Conservation (phyloP, 2,329 filamentous ascomycete species). For the Amesomyces nigricolor region DNA sequence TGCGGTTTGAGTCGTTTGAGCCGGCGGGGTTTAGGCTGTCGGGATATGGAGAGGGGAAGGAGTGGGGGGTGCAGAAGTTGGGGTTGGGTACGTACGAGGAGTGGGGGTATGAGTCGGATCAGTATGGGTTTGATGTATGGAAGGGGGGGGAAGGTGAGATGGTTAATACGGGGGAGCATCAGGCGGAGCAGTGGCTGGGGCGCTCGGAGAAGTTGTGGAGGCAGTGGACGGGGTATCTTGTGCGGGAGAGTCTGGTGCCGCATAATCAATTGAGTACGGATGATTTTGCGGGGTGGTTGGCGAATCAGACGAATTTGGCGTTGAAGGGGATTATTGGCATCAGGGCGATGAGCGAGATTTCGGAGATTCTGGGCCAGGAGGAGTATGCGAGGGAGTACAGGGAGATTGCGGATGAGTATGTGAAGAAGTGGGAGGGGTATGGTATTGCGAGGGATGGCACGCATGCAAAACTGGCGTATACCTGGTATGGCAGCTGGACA, state of each 20-base stretch:
- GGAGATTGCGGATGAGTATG: conserved; percentile 59
- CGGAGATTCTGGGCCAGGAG: conserved; percentile 50
- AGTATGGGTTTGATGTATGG: conserved; percentile 26
- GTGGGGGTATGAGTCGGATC: conserved; percentile 22
- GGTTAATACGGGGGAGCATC: too few relatives aligned
- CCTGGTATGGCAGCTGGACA: conserved; percentile 79
- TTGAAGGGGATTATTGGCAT: conserved; percentile 76
- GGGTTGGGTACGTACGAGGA: neutral
- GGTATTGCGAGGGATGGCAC: conserved; percentile 65
- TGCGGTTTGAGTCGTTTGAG: conserved; percentile 56
- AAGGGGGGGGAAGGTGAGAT: neutral
- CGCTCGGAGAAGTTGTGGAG: conserved; percentile 59
- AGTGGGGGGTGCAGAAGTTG: too few relatives aligned
- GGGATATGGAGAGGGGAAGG: conserved; percentile 34
- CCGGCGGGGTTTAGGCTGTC: conserved; percentile 47
- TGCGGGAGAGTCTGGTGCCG: conserved; percentile 63
- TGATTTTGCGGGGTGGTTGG: conserved; percentile 66
- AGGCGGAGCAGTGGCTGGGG: conserved; percentile 32
- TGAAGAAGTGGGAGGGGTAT: conserved; percentile 65
- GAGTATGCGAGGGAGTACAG: conserved; percentile 39
- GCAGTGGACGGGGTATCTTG: conserved; percentile 65
- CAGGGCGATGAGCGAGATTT: conserved; percentile 67
- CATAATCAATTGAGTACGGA: conserved; percentile 67
- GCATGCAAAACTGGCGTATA: conserved; percentile 72
- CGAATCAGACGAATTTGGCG: conserved; percentile 68